These are phyloP conservation scores for Trichoderma arundinaceum DNA, from an alignment of 2,329 filamentous ascomycete species.

Conservation along the genomic window DNA sequence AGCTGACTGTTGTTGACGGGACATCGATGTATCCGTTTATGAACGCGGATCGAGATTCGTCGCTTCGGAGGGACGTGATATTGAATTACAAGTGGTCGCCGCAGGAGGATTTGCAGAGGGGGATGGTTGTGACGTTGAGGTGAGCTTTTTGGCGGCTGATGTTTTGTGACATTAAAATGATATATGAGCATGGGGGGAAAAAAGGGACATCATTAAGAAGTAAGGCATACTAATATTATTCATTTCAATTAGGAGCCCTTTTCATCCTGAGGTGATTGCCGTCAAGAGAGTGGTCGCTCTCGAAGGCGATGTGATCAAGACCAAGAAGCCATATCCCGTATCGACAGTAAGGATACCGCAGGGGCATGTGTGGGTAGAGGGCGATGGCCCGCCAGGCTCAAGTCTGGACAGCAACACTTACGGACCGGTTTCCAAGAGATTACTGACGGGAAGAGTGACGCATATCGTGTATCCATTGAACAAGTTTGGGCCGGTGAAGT, in stretches of 20 bases:
- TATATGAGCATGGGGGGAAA: slow-evolving; percentile 1
- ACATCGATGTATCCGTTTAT: slow-evolving; percentile 79
- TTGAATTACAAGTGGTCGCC: slow-evolving; percentile 65
- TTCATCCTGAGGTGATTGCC: slow-evolving; percentile 68
- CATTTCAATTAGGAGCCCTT: slow-evolving; percentile 63
- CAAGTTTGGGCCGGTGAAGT: slow-evolving; percentile 62
- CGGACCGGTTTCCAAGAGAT: slow-evolving; percentile 76
- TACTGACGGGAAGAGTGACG: slow-evolving; percentile 77
- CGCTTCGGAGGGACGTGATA: slow-evolving; percentile 59
- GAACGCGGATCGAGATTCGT: slow-evolving; percentile 68
- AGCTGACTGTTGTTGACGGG: slow-evolving; percentile 63
- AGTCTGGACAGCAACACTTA: slow-evolving; percentile 88
- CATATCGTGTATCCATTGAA: slow-evolving; percentile 73
- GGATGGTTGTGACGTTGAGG: slow-evolving; percentile 77
- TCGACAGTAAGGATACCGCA: slow-evolving; percentile 69
- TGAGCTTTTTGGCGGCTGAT: slow-evolving; percentile 44
- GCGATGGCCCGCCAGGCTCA: slow-evolving; percentile 74
- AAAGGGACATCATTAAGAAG: no score
- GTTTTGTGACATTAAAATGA: not conserved
- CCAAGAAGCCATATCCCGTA: slow-evolving; percentile 64
- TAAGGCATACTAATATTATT: not conserved
- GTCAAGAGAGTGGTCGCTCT: slow-evolving; percentile 86
- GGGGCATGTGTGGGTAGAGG: slow-evolving; percentile 94
- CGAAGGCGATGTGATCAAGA: slow-evolving; percentile 76
- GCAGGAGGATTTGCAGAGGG: slow-evolving; percentile 64